A percentile compares a stretch with the other conserved stretches of the same genome.
Conservation (phyloP, 2,329 filamentous ascomycete genomes). For the Talaromyces sp. region DNA sequence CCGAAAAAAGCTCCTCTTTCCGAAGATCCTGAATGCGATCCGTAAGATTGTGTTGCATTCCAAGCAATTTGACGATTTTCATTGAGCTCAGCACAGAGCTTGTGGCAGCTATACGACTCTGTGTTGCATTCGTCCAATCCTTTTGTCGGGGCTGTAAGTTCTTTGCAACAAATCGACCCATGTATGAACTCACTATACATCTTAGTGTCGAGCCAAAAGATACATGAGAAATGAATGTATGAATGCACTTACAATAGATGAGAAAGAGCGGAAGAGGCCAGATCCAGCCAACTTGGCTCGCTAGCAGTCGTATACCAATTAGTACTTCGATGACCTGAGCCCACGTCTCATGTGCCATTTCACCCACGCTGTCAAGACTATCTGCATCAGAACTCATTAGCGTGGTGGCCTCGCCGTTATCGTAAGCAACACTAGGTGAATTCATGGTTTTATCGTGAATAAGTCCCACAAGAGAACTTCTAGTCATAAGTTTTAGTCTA, state of each 20-base stretch:
- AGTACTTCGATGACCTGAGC: constrained; percentile 40
- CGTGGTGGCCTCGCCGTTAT: constrained; percentile 34
- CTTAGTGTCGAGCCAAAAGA: neutral
- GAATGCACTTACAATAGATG: constrained; percentile 32
- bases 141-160: constrained; percentile 36
- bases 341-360: constrained; percentile 42
- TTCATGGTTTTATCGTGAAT: constrained; percentile 43
- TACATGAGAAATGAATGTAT: constrained; percentile 8
- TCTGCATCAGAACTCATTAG: constrained; percentile 45
- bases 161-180: constrained; percentile 29
- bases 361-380: constrained; percentile 35
- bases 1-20: constrained; percentile 35
- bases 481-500: constrained; percentile 39
- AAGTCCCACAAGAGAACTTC: constrained; percentile 41
- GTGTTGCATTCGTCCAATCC: constrained; percentile 47
- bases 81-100: constrained; percentile 46
- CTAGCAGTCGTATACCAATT: constrained; percentile 40
- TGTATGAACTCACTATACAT: constrained; percentile 25
- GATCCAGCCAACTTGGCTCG: constrained; percentile 38
- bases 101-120: constrained; percentile 46
- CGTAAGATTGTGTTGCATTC: constrained; percentile 38
- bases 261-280: constrained; percentile 38
- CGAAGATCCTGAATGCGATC: constrained; percentile 34
- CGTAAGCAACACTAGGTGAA: constrained; percentile 25
- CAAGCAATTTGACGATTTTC: constrained; percentile 49